These are phyloP conservation scores for Pseudohyphozyma bogoriensis DNA, from an alignment of 768 basidiomycete genomes.

Conservation along the genomic window DNA sequence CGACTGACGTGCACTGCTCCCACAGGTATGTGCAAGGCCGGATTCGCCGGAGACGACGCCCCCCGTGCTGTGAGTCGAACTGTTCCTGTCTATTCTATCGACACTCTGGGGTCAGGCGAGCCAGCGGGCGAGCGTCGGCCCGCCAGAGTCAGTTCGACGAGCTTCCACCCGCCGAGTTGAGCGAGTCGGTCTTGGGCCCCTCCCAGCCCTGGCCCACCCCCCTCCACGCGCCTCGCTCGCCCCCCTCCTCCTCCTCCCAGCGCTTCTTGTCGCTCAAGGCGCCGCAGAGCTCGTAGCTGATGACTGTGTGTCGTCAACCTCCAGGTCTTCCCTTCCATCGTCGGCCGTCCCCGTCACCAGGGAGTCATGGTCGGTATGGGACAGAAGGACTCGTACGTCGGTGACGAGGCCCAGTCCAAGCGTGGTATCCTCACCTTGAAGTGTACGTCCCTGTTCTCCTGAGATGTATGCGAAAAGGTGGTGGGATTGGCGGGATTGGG, in stretches of 20 bases:
- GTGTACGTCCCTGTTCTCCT: conserved; percentile 25
- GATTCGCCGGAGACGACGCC: conserved; percentile 71
- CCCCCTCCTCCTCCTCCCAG: background rate
- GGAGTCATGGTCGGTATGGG: conserved; percentile 98
- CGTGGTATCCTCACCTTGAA: conserved; percentile 87
- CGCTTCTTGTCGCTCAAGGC: background rate
- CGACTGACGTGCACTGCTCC: too few species aligned
- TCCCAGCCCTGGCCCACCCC: too few species aligned
- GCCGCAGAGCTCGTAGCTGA: background rate
- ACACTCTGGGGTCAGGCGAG: background rate
- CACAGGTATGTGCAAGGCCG: conserved; percentile 4
- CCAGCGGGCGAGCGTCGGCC: background rate
- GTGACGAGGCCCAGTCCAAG: conserved; percentile 87
- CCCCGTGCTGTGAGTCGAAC: conserved; percentile 66
- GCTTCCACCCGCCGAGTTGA: background rate
- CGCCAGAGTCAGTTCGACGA: background rate
- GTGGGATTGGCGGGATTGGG: background rate
- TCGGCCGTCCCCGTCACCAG: conserved; percentile 86
- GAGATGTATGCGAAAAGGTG: background rate
- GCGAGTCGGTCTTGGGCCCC: too few species aligned
- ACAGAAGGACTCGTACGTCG: conserved; percentile 91
- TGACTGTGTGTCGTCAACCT: too few species aligned
- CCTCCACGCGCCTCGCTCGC: conserved; percentile 5
- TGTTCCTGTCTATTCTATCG: background rate
- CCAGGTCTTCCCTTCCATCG: conserved; percentile 55